phyloP scores from a whole-genome alignment of 352 stramenopile genomes.

The Phytophthora parvispora region DNA sequence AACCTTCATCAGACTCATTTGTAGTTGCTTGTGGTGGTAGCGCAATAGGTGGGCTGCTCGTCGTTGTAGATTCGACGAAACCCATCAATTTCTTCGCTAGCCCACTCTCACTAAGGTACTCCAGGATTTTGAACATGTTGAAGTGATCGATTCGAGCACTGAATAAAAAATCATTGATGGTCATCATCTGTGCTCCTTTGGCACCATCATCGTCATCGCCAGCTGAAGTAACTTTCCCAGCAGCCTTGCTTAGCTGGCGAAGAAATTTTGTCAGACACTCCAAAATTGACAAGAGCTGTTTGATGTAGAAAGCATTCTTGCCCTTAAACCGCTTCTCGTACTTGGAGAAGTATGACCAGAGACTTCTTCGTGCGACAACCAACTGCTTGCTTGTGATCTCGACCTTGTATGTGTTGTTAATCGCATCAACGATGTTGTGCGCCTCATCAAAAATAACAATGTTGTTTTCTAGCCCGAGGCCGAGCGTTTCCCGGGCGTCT shows the following conservation, averaged over 20 bases:
- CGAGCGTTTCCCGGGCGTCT: conserved; percentile 91
- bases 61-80: conserved; percentile 68
- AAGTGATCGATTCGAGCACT: conserved; percentile 85
- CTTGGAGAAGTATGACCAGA: conserved; percentile 91
- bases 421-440: conserved; percentile 98
- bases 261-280: conserved; percentile 86
- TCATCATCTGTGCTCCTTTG: conserved; percentile 70
- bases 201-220: conserved; percentile 32
- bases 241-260: conserved; percentile 53
- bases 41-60: background rate
- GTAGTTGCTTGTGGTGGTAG: background rate
- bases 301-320: conserved; percentile 92
- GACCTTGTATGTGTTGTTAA: conserved; percentile 94
- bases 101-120: conserved; percentile 83
- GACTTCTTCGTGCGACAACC: conserved; percentile 69
- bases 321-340: conserved; percentile 91
- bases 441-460: conserved; percentile 99
- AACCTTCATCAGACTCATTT: conserved; percentile 49
- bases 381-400: conserved; percentile 81
- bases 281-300: conserved; percentile 85
- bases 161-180: conserved; percentile 91
- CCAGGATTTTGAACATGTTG: conserved; percentile 92
- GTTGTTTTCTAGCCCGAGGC: conserved; percentile 86
- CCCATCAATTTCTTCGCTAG: conserved; percentile 88
- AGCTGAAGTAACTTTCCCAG: background rate